phyloP scores from a whole-genome alignment of 257 asterid genomes.

The Petunia axillaris region DNA sequence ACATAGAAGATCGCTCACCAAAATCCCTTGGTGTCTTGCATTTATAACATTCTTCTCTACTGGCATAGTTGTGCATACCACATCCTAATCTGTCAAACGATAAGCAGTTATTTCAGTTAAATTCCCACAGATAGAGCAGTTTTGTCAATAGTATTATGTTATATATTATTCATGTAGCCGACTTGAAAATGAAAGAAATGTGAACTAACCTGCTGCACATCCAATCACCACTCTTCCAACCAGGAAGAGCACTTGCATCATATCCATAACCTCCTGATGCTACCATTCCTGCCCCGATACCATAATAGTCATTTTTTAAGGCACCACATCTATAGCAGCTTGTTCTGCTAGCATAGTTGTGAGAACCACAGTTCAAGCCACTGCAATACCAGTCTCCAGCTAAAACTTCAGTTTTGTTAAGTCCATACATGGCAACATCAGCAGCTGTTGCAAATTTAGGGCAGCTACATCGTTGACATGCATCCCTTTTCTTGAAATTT shows the following conservation, averaged over 20 bases:
- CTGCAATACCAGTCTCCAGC: slow-evolving; percentile 91
- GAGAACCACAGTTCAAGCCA: slow-evolving; percentile 69
- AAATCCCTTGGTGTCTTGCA: slow-evolving; percentile 66
- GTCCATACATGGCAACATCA: slow-evolving; percentile 57
- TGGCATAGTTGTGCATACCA: slow-evolving; percentile 75
- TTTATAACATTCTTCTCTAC: slow-evolving; percentile 70
- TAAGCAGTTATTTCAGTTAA: background rate
- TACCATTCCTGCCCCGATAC: slow-evolving; percentile 48
- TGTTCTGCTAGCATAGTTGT: slow-evolving; percentile 82
- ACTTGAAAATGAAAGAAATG: background rate
- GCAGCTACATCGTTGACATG: slow-evolving; percentile 75
- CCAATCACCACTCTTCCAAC: slow-evolving; percentile 96
- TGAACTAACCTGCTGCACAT: slow-evolving; percentile 62
- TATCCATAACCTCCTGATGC: slow-evolving; percentile 49
- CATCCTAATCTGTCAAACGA: slow-evolving; percentile 55
- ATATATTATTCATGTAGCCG: background rate
- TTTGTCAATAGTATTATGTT: background rate
- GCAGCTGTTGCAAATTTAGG: slow-evolving; percentile 61
- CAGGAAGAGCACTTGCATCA: slow-evolving; percentile 60
- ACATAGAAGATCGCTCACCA: slow-evolving; percentile 41
- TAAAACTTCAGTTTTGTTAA: slow-evolving; percentile 45
- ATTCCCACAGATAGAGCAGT: background rate
- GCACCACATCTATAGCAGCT: slow-evolving; percentile 71
- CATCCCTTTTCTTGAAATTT: slow-evolving; percentile 72
- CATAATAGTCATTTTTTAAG: slow-evolving; percentile 50